Evolutionary conservation across 179 eudicot genomes (phyloP), one percentile per base, ranked within the genome.

Genomic region (Gypsophila paniculata): DNA sequence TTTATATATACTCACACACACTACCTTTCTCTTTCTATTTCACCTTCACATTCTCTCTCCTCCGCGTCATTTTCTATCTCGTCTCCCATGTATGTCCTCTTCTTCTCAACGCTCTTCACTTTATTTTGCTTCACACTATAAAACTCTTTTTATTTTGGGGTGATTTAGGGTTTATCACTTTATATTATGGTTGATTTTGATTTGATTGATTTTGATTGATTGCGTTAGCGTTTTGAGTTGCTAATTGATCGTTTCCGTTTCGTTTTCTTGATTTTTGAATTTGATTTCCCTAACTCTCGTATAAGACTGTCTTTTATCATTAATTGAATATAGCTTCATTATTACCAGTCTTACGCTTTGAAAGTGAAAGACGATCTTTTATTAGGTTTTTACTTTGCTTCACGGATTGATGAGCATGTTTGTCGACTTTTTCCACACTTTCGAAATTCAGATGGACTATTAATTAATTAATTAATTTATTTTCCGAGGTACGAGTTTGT

Each of bases 151-250:
- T 4, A 2, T 46, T 46, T 46, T 6, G 3, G 46, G 13, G 12
- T 58, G 4, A 36, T 14, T 61, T 61, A 61, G 65, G 65, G 65
- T 61, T 61, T 58, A 58, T 22, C 13, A 29, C 34, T 29, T 29
- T 29, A 1, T 29, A 29, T 29, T 1, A 3, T 58, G 0, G 11
- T 58, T 8, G 52, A 46, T 46, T 10, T 46, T 22, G 34, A 58
- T 12, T 57, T 57, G 15, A 9, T 22, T 9, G 6, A 21, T 57
- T 8, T 21, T 6, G 8, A 46, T 10, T 46, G 52, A 8, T 46
- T 46, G 14, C 7, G 14, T 46, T 46, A 10, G 52, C 15, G 52
- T 46, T 46, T 46, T 11, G 52, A 0, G 52, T 46, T 46, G 1
- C 12, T 46, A 0, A 46, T 46, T 46, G 52, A 42, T 42, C 46